Conservation (phyloP, 331 rosid genomes). For the Cydonia oblonga region DNA sequence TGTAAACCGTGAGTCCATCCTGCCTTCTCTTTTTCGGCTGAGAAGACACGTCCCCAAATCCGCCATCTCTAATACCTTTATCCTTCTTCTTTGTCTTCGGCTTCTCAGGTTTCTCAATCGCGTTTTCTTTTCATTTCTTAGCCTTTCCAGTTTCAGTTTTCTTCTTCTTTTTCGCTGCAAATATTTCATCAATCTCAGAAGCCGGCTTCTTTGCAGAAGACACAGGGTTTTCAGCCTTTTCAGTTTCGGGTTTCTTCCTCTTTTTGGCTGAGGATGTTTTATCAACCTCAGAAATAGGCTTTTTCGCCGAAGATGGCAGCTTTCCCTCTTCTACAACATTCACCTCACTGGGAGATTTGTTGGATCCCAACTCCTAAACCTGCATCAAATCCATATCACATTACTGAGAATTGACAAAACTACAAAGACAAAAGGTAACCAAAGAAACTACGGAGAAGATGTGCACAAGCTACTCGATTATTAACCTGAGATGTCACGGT, state of each 20-base stretch:
- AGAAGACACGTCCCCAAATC: conserved; percentile 24
- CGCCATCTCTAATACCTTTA: conserved; percentile 14
- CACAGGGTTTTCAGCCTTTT: not conserved
- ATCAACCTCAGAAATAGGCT: conserved; percentile 41
- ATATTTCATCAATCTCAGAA: conserved; percentile 69
- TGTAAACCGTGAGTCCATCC: conserved; percentile 53
- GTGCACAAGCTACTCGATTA: too few relatives aligned
- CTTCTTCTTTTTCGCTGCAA: conserved; percentile 55
- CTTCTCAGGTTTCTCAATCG: conserved; percentile 10
- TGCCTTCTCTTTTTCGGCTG: conserved; percentile 35
- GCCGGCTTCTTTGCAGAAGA: not conserved
- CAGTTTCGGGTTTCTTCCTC: conserved; percentile 40
- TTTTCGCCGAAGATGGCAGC: conserved; percentile 21
- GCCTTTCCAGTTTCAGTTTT: conserved; percentile 2
- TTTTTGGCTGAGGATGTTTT: conserved; percentile 46
- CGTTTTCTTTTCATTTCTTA: conserved; percentile 10
- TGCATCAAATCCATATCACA: not conserved
- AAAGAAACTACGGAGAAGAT: too few relatives aligned
- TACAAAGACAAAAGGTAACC: not conserved
- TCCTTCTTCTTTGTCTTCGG: conserved; percentile 29
- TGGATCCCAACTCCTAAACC: not conserved
- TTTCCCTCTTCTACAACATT: conserved; percentile 24
- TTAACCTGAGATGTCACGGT: too few relatives aligned
- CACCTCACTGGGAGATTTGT: conserved; percentile 11
- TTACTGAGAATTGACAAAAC: not conserved